Conservation (phyloP, 1,284 basidiomycete species). For the Ceratobasidium sp. region DNA sequence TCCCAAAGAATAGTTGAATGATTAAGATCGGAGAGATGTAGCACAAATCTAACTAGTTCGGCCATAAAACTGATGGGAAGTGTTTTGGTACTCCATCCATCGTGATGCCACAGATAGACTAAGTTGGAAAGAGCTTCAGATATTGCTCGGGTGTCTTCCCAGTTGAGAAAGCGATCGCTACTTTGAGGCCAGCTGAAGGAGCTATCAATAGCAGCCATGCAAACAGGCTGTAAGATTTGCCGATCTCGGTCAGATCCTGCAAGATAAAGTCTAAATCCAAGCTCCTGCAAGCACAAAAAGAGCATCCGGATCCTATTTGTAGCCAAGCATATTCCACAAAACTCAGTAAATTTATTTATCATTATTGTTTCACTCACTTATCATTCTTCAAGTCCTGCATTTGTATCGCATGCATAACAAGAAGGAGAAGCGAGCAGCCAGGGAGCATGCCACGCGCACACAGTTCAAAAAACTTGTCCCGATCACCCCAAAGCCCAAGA, state of each 20-base stretch:
- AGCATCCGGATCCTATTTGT: no score
- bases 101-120: background rate
- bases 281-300: background rate
- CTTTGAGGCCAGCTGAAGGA: background rate
- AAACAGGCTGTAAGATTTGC: background rate
- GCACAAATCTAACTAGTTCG: background rate
- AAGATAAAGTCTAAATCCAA: background rate
- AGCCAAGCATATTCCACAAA: background rate
- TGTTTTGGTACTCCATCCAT: background rate
- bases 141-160: background rate
- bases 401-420: background rate
- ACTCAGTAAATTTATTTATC: background rate
- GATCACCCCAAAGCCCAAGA: background rate
- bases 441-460: background rate
- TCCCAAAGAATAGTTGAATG: background rate
- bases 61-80: background rate
- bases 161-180: background rate
- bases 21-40: background rate
- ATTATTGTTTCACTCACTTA: no score
- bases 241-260: background rate
- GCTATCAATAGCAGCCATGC: background rate
- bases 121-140: background rate
- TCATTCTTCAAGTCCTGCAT: background rate
- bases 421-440: background rate
- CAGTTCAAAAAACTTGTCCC: background rate